Evolutionary conservation across 768 basidiomycete species (phyloP).

Genomic region (Agaricus bisporus): DNA sequence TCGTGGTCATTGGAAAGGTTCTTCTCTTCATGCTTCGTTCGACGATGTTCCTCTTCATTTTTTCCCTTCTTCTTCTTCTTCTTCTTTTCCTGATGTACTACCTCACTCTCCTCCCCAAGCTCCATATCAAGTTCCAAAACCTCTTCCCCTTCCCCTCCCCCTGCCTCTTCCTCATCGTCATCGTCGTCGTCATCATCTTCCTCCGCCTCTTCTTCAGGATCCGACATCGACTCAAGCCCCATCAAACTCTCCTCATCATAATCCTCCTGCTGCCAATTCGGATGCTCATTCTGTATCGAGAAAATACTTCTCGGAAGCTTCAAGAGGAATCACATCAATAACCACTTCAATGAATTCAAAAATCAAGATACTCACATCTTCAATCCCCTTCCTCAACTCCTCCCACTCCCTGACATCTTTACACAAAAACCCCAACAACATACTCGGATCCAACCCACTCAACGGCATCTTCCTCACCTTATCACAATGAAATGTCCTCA

Average conservation of each 20-base stretch:
- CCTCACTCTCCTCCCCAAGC: conserved; percentile 24
- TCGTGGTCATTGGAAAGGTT: background rate
- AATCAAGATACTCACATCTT: conserved; percentile 47
- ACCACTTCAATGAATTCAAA: background rate
- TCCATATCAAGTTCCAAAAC: background rate
- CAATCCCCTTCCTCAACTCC: conserved; percentile 69
- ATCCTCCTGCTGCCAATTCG: conserved; percentile 66
- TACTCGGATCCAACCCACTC: conserved; percentile 88
- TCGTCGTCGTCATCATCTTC: conserved; percentile 44
- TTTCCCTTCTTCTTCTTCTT: background rate
- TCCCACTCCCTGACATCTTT: conserved; percentile 80
- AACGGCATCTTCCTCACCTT: conserved; percentile 92
- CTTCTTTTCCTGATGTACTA: background rate
- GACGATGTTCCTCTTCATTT: background rate
- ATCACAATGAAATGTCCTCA: conserved; percentile 96
- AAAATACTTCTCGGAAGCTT: conserved; percentile 70
- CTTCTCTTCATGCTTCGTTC: no score
- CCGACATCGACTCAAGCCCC: conserved; percentile 80
- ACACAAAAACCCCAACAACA: conserved; percentile 92
- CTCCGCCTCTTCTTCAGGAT: conserved; percentile 58
- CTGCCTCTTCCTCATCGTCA: conserved; percentile 31
- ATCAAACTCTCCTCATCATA: conserved; percentile 57
- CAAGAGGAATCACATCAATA: conserved; percentile 13
- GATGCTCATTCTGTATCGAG: conserved; percentile 82
- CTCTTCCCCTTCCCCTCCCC: conserved; percentile 6